Evolutionary conservation across 768 basidiomycete genomes (phyloP), one percentile per base, ranked within the genome.

Genomic region (Leccinum rimulosum): DNA sequence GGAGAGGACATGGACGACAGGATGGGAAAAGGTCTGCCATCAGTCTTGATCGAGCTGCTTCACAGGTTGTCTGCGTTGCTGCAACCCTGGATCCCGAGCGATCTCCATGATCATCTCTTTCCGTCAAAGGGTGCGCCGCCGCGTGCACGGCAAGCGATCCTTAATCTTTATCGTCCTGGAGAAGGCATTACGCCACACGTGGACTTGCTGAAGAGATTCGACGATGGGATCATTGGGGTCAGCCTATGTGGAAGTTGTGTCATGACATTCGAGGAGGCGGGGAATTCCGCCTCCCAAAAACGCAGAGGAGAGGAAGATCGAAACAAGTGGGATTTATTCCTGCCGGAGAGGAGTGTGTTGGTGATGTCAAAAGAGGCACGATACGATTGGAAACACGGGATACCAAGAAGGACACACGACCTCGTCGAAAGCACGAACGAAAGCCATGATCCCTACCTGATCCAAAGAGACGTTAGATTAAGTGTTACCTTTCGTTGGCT

Each of bases 401-500:
- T 98, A 57, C 82, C 84, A 33, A 80, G 80, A 55, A 75, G 82
- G 54, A 74, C 64, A 38, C 77, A 79, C 40, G 93, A 95, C 69
- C 73, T 79, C 56, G 88, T 95, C 17, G 74, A 78, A 68, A 56
- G 58, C 49, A 61, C 66, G 25, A 66, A 66, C 9, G 65, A 58
- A 31, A 69, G 56, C 15, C 64, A 58, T 5, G 67, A 35, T 25
- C 58, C 61, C 35, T 61, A 65, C 38, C 78, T 82, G 77, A 73
- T 88, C 10, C 72, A 77, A 58, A 77, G 91, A 52, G 79, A 79
- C 5, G 71, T 79, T 31, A 79, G 88, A 55, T 75, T 96, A 63
- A 95, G 93, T 68, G 79, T 95, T 53, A 98, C 94, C 7, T 88
- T 92, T 70, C 80, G 94, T 55, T 93, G 93, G 90, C 74, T 96